These are phyloP conservation scores for Polyplosphaeria fusca DNA, from an alignment of 495 filamentous ascomycete species.

Conservation along the genomic window DNA sequence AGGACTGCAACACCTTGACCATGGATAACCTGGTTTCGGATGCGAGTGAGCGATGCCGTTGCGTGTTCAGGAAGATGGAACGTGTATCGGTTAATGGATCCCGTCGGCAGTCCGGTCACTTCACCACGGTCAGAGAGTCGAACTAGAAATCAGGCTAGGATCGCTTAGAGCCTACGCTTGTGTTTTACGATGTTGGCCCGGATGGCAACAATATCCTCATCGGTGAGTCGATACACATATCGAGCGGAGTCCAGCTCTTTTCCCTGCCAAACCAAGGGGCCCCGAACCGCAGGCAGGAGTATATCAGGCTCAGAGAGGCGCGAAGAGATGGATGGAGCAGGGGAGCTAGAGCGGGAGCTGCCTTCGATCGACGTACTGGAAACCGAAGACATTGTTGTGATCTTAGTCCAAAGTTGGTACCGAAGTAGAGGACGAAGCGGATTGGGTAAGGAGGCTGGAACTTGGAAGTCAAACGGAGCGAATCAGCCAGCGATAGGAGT, in stretches of 20 bases:
- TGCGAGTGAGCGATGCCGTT: constrained; percentile 9
- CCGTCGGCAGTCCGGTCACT: constrained; percentile 3
- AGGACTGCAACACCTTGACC: constrained; percentile 27
- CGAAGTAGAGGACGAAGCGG: not conserved
- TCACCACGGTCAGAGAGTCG: not conserved
- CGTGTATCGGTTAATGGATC: constrained; percentile 7
- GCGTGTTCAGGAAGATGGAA: constrained; percentile 14
- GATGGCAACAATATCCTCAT: constrained; percentile 17
- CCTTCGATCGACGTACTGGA: not conserved
- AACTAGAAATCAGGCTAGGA: no score
- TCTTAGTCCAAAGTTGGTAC: not conserved
- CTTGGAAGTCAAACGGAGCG: not conserved
- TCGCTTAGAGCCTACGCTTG: no score
- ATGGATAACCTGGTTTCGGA: constrained; percentile 24
- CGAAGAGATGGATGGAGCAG: constrained; percentile 18
- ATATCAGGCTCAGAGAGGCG: constrained; percentile 13
- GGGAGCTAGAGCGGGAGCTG: constrained; percentile 16
- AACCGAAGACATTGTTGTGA: not conserved
- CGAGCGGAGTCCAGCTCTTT: constrained; percentile 8
- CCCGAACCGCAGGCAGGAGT: constrained; percentile 17
- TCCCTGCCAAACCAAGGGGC: constrained; percentile 29
- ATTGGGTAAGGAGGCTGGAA: not conserved
- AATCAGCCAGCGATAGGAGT: not conserved
- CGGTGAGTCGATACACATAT: constrained; percentile 17
- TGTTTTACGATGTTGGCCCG: constrained; percentile 17